Evolutionary conservation across 2,329 filamentous ascomycete species (phyloP).

Genomic region (Neopestalotiopsis sp.): DNA sequence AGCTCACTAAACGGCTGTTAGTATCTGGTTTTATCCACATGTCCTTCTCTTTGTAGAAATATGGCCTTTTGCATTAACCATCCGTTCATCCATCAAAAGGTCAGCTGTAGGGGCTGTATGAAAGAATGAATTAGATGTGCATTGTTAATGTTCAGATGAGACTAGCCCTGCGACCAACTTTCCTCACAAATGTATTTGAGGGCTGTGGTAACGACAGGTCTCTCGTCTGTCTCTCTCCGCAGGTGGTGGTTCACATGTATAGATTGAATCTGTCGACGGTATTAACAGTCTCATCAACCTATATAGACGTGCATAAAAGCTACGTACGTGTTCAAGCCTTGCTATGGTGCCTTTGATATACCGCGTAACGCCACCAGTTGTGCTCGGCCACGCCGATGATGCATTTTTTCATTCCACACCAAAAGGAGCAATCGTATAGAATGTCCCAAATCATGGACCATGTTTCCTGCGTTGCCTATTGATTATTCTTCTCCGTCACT

Average conservation of each 20-base stretch:
- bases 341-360: background rate
- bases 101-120: too few relatives aligned
- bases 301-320: slow-evolving; percentile 3
- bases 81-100: too few relatives aligned
- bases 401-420: background rate
- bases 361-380: background rate
- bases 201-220: too few relatives aligned
- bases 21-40: too few relatives aligned
- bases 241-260: background rate
- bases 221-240: too few relatives aligned
- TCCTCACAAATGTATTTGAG: too few relatives aligned
- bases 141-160: too few relatives aligned
- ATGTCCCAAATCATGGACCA: background rate
- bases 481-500: background rate
- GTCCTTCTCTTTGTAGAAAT: too few relatives aligned
- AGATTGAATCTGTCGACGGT: background rate
- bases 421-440: background rate
- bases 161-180: too few relatives aligned
- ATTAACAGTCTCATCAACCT: background rate
- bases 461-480: background rate
- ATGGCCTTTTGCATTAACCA: too few relatives aligned
- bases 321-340: background rate
- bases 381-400: background rate
- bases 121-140: too few relatives aligned
- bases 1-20: too few relatives aligned